Conservation (phyloP, 345 rosid genomes). For the Bruguiera parviflora region DNA sequence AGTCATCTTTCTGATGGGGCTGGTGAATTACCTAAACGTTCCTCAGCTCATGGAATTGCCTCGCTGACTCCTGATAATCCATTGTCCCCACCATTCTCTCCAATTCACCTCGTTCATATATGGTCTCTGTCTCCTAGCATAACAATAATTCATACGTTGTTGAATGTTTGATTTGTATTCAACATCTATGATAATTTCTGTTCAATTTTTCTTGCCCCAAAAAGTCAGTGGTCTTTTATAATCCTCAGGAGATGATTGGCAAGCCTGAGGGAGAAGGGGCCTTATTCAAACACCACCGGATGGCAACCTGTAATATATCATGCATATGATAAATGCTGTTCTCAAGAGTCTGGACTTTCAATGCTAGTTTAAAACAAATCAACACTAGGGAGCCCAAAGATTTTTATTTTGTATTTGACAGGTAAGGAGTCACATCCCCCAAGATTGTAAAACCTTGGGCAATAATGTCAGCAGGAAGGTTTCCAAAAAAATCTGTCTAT, state of each 20-base stretch:
- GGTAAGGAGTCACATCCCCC: no score
- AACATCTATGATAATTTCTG: neutral
- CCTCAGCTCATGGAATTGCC: slow-evolving; percentile 44
- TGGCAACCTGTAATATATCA: slow-evolving; percentile 11
- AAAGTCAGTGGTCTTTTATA: neutral
- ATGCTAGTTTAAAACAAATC: no score
- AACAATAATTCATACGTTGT: slow-evolving; percentile 16
- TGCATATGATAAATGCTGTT: no score
- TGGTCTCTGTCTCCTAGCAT: slow-evolving; percentile 25
- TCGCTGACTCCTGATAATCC: slow-evolving; percentile 48
- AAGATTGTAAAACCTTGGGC: no score
- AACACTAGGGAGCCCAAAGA: no score
- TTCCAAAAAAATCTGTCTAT: no score
- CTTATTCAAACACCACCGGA: slow-evolving; percentile 18
- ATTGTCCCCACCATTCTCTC: slow-evolving; percentile 42
- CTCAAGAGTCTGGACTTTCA: no score
- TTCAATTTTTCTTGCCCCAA: neutral
- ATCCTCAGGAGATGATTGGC: slow-evolving; percentile 16
- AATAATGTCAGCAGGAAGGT: no score
- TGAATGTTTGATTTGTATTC: neutral
- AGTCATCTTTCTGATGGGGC: slow-evolving; percentile 14
- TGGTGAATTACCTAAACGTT: slow-evolving; percentile 50
- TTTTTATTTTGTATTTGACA: no score
- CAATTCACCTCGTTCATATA: slow-evolving; percentile 26
- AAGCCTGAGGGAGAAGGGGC: slow-evolving; percentile 14